Evolutionary conservation across 352 stramenopile genomes (phyloP).

Genomic region (Phytophthora constricta): DNA sequence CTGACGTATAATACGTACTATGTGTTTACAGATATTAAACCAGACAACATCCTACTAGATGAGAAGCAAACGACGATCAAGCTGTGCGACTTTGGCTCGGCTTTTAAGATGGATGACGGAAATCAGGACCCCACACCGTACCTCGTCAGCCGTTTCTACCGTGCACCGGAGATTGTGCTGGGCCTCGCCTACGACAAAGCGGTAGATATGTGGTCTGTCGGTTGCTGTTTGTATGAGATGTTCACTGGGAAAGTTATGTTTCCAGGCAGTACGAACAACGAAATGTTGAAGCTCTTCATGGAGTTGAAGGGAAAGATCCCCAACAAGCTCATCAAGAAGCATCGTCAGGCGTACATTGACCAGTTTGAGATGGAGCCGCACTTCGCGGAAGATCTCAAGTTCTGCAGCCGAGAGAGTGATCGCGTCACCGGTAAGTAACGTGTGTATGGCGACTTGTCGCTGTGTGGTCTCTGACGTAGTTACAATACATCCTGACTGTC

Average conservation of each 20-base stretch:
- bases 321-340: conserved; percentile 87
- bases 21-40: conserved; percentile 93
- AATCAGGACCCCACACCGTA: conserved; percentile 97
- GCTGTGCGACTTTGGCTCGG: conserved; percentile 98
- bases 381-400: conserved; percentile 88
- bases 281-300: conserved; percentile 98
- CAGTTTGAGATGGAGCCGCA: conserved; percentile 88
- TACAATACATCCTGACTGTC: background rate
- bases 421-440: conserved; percentile 72
- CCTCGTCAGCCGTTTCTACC: conserved; percentile 99
- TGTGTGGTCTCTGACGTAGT: background rate
- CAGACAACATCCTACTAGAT: conserved; percentile 98
- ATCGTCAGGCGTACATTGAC: conserved; percentile 78
- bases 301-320: conserved; percentile 92
- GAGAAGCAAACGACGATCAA: conserved; percentile 96
- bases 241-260: conserved; percentile 98
- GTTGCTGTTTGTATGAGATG: conserved; percentile 97
- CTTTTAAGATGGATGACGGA: conserved; percentile 91
- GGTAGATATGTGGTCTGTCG: conserved; percentile 98
- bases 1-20: conserved; percentile 9
- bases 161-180: conserved; percentile 95
- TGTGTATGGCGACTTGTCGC: background rate
- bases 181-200: conserved; percentile 93
- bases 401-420: conserved; percentile 83
- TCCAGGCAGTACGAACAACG: conserved; percentile 97